These are phyloP conservation scores for Ceratocystis diversiconidia DNA, from an alignment of 2,329 filamentous ascomycete genomes.

Conservation along the genomic window DNA sequence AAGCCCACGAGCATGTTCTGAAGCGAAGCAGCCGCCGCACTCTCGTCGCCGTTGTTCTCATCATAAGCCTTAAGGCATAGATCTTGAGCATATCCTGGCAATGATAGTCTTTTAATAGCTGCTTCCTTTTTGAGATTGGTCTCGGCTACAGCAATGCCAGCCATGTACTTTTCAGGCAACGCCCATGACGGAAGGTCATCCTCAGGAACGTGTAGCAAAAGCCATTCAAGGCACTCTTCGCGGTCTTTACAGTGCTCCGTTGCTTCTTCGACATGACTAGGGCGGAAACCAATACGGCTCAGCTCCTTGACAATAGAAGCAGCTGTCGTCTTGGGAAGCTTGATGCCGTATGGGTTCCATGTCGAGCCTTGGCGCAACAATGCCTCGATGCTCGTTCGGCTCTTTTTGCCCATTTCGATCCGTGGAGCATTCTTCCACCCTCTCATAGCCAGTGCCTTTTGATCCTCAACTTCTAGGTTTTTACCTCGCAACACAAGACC, in stretches of 20 bases:
- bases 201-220: conserved; percentile 91
- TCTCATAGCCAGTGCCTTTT: conserved; percentile 37
- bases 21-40: conserved; percentile 60
- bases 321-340: conserved; percentile 45
- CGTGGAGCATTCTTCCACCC: conserved; percentile 77
- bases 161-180: conserved; percentile 79
- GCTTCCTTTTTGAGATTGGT: conserved; percentile 69
- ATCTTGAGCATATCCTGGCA: conserved; percentile 73
- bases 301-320: conserved; percentile 57
- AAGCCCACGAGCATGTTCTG: conserved; percentile 38
- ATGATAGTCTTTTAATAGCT: conserved; percentile 65
- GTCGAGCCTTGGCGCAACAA: conserved; percentile 63
- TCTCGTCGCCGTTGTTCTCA: conserved; percentile 55
- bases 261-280: conserved; percentile 79
- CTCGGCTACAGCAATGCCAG: conserved; percentile 74
- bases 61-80: conserved; percentile 69
- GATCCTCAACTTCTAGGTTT: conserved; percentile 28
- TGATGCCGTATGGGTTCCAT: conserved; percentile 73
- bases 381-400: conserved; percentile 63
- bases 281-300: conserved; percentile 67
- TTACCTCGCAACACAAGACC: conserved; percentile 14
- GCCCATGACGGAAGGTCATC: conserved; percentile 92
- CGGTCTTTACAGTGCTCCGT: conserved; percentile 75
- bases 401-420: conserved; percentile 80
- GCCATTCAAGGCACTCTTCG: conserved; percentile 89